Evolutionary conservation across 2,329 filamentous ascomycete species (phyloP), one percentile per base, ranked within the genome.

Genomic region (Colletotrichum lini): DNA sequence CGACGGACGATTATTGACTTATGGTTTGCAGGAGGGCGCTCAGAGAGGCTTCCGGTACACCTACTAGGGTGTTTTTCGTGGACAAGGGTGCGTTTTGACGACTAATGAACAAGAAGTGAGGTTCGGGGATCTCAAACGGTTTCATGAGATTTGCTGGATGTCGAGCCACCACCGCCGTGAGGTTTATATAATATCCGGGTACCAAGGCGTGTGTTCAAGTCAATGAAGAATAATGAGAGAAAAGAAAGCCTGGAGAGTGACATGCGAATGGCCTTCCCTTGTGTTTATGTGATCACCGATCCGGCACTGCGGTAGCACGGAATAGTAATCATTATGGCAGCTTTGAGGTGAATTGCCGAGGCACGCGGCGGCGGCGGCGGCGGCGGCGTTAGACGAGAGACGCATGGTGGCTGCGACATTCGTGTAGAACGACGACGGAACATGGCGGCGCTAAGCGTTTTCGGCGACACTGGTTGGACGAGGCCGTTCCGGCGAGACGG

Each of bases 21-120:
- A 18, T 9, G 7, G 12, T 54, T 18, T 8, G 10, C 56, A 75
- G 74, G 74, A 73, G 62, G 71, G 74, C 12, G 62, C 68, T 21
- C 71, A 72, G 42, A 61, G 72, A 44, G 79, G 79, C 59, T 82
- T 82, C 77, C 76, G 80, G 65, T 82, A 82, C 61, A 82, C 80
- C 6, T 80, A 79, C 64, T 81, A 77, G 30, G 21, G 8, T 12
- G 13, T 35, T 40, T 6, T 7, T 26, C 2, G 52, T 16, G 57
- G 13, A 21, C 42, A 23, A 15, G 60, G 9, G 23, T 16, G 38
- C 18, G 40, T 49, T 18, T 57, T 40, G 47, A 59, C 18, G 70
- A 70, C 13, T 65, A n/a, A 60, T 47, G 54, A 61, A 50, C 23
- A 54, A 61, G 30, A 35, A 8, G 30, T 9, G 9, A 8, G 26